phyloP scores from a whole-genome alignment of 2,329 filamentous ascomycete species.

The Colletotrichum gigasporum region DNA sequence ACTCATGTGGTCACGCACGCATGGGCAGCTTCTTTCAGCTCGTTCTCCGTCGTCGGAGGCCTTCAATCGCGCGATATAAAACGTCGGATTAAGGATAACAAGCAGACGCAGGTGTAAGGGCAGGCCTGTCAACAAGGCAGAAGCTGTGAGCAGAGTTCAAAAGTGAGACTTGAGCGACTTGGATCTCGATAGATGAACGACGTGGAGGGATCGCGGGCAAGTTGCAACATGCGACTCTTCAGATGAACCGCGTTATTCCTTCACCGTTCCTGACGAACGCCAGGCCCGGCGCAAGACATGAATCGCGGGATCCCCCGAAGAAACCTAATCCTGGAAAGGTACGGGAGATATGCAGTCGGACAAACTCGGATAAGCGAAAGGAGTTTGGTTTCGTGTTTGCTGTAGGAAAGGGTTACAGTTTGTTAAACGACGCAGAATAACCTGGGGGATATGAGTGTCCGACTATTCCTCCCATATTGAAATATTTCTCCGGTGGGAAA shows the following conservation, averaged over 20 bases:
- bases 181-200: not conserved
- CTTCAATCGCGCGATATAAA: not conserved
- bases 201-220: not conserved
- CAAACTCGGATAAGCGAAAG: not conserved
- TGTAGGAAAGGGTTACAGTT: not conserved
- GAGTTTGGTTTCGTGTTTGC: not conserved
- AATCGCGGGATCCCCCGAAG: not conserved
- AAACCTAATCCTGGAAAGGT: not conserved
- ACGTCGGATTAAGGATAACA: not conserved
- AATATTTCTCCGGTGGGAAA: not conserved
- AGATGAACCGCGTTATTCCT: not conserved
- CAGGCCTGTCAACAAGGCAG: not conserved
- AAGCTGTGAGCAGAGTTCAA: not conserved
- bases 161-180: not conserved
- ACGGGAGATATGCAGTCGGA: not conserved
- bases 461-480: not conserved
- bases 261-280: not conserved
- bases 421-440: no score
- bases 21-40: conserved; percentile 10
- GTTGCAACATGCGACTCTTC: not conserved
- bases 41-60: not conserved
- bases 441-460: not conserved
- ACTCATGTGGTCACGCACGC: conserved; percentile 1
- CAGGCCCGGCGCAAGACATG: not conserved
- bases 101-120: not conserved